Base-by-base conservation (phyloP, 2,329 filamentous ascomycete genomes). In the Monilinia vaccinii-corymbosi region DNA sequence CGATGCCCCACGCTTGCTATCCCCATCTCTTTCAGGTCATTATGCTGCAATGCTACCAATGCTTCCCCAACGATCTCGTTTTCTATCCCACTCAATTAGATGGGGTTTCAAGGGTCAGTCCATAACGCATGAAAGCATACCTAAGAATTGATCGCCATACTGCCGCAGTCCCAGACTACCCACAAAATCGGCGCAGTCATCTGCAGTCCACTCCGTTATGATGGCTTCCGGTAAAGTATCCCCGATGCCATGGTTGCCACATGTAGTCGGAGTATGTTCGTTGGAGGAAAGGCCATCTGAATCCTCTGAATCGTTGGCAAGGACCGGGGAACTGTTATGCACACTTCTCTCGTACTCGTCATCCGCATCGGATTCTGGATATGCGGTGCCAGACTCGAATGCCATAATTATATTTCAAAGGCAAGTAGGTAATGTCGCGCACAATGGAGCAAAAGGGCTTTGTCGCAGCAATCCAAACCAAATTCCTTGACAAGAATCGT, bases 11-110 rank as follows among this genome's bases (percentile, higher is more conserved):
- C 91, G 75, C 93, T 97, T 64, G 80, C 79, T 65, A 99, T 89
- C 51, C 92, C 92, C 86, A 97, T 93, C 71, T 95, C 91, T 75
- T 95, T 96, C 68, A 99, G 78, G 72, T 97, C 93, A 60, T 96
- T 89, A 72, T 97, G 94, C 64, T 89, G 87, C 64, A 99, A 77
- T 45, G 90, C 90, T 60, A 96, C 84, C 64, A 99, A 78, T 56
- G 90, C 93, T 73, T 97, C 91, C 65, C 94, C 94, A 42, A 92
- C 87, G 68, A 99, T 95, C 65, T 91, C 91, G 71, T 99, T 96
- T 70, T 97, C 94, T 94, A 73, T 60, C 60, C 61, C 63, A 68
- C 34, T 38, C n/a, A 55, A 31, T 59, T 59, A 59, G 57, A 59
- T 55, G 45, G 23, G 16, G 38, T 32, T 13, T 25, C 18, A 13